Evolutionary conservation across 2,329 filamentous ascomycete genomes (phyloP), one percentile per base, ranked within the genome.

Genomic region (Hymenoscyphus occultus): DNA sequence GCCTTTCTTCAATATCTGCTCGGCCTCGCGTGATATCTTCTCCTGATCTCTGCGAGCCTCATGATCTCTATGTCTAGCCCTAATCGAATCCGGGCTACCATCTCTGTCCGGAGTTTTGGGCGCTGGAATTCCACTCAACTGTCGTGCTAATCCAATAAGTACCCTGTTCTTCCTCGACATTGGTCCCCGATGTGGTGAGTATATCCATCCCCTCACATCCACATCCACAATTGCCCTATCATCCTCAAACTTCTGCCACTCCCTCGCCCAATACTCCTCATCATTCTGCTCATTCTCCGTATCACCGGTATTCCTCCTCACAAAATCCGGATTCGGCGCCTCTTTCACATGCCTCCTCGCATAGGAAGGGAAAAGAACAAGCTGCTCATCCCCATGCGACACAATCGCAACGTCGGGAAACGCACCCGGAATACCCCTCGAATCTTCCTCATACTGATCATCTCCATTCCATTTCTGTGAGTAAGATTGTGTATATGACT

Each of bases 351-450:
- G 77, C 68, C 68, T 75, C 72, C 74, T 93, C 88, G 9, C 92
- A 92, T 99, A 99, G 62, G 92, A 97, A 0, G 95, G 95, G 71
- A 99, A 99, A 31, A 99, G 76, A 10, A 99, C 86, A 88, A 99
- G 92, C 79, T 98, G 92, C 76, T 97, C 93, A 66, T 92, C 86
- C 13, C 92, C 93, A 67, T 87, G 88, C 12, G 87, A 85, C 16
- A 90, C 86, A 66, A 97, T 90, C n/a, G 90, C 86, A 19, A 92
- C 90, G 71, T 97, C 90, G 0, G 93, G 92, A 73, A 96, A 97
- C 0, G 89, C 86, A 0, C 90, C 90, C 0, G 92, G 89, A 39
- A 91, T 90, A 56, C 82, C 76, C 76, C 75, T 65, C 76, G 78
- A 73, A 73, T 80, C 80, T 42, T 70, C 67, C 72, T 80, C 80